Evolutionary conservation across 179 eudicot species (phyloP).

Genomic region (Amaranthus tricolor): DNA sequence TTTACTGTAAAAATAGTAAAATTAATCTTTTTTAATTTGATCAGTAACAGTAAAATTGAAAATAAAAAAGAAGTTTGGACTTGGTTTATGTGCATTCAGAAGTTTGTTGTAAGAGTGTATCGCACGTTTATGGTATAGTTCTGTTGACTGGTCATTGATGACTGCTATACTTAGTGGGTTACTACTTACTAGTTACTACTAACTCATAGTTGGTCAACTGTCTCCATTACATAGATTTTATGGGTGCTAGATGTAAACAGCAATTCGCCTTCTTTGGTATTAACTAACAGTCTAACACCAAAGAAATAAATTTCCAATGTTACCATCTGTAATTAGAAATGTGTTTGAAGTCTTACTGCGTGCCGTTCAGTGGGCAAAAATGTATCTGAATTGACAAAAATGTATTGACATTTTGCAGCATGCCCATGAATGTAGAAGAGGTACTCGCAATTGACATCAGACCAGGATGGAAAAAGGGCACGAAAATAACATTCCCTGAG

Average conservation of each 20-base stretch:
- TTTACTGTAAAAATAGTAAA: too few species aligned
- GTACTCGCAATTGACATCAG: constrained; percentile 56
- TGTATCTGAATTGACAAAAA: not conserved
- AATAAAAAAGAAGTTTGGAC: not conserved
- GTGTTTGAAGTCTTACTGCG: constrained; percentile 9
- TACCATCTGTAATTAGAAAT: too few species aligned
- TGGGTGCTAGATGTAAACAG: not conserved
- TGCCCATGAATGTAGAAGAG: constrained; percentile 58
- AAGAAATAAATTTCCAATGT: not conserved
- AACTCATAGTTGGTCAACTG: constrained; percentile 30
- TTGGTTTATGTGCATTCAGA: constrained; percentile 1
- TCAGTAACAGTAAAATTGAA: not conserved
- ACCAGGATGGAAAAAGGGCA: constrained; percentile 84
- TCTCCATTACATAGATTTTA: constrained; percentile 13
- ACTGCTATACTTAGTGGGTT: constrained; percentile 18
- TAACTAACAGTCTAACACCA: not conserved
- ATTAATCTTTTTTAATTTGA: too few species aligned
- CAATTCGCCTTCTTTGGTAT: not conserved
- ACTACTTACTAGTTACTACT: too few species aligned
- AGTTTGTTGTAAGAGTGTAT: constrained; percentile 2
- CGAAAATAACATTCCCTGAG: constrained; percentile 74
- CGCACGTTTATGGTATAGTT: constrained; percentile 10
- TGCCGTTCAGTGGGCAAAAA: constrained; percentile 3
- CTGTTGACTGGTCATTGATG: constrained; percentile 19
- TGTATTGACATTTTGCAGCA: constrained; percentile 41